Base-by-base conservation (phyloP, 2,329 filamentous ascomycete genomes). In the Tolypocladium inflatum region DNA sequence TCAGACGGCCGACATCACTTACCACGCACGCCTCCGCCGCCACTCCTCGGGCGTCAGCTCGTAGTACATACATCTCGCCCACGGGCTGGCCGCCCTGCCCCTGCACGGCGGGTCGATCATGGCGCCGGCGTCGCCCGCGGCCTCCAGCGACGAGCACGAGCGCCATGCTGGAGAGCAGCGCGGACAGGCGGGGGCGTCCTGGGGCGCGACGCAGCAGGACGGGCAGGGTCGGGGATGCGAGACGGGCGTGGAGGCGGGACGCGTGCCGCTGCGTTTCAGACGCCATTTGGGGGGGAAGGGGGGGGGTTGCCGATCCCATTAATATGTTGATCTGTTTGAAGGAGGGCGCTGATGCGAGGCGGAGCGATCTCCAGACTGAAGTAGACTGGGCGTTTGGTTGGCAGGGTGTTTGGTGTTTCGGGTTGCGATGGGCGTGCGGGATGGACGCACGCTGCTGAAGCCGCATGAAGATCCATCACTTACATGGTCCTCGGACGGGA, bases 81-180 rank as follows among this genome's bases (percentile, higher is more conserved):
- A 48, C 60, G 5, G 55, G 57, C 52, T 61, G 56, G 10, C 60
- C 60, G 55, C 59, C 58, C 54, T 60, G 8, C 64, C 62, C 42
- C 64, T 64, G 53, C 64, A 62, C 54, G 51, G 60, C 17, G 62
- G 54, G 50, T 63, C 66, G n/a, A 70, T 17, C 58, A 70, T 61
- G 51, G 62, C 67, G 55, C 67, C 68, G 5, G 63, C 66, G 35
- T 69, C 67, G 6, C 67, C 68, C 3, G 64, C 63, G 3, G 4
- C 26, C 26, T 3, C 26, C 37, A 4, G 17, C 52, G 5, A 23
- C 15, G 53, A 64, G 60, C 37, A 64, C 63, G 3, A 69, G 23
- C 17, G 61, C 57, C 58, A 69, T 62, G 59, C 69, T 60, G 15
- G 66, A 59, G 57, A 67, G 65, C 45, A 73, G 64, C 41, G 66